Conservation (phyloP, 1,284 basidiomycete genomes). For the Sporisorium scitamineum region DNA sequence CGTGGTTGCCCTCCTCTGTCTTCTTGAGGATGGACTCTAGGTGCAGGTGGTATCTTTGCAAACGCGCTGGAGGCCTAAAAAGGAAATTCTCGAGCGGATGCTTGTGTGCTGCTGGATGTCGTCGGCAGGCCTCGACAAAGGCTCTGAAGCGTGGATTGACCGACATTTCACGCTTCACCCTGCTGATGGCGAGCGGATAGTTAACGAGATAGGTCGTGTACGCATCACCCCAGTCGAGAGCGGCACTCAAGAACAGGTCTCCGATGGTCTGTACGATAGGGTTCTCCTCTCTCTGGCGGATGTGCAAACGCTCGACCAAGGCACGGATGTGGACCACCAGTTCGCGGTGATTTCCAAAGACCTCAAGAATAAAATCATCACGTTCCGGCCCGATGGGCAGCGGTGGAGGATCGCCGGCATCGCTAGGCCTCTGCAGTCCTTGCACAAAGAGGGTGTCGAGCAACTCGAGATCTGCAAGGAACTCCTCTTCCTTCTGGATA, state of each 20-base stretch:
- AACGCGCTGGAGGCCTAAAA: constrained; percentile 84
- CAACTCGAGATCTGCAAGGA: constrained; percentile 86
- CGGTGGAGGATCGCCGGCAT: constrained; percentile 58
- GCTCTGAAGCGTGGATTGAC: constrained; percentile 83
- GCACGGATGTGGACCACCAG: constrained; percentile 83
- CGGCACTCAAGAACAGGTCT: constrained; percentile 88
- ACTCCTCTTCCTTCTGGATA: constrained; percentile 89
- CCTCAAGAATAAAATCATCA: constrained; percentile 84
- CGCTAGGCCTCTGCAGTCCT: constrained; percentile 53
- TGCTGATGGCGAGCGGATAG: constrained; percentile 85
- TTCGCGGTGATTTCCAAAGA: constrained; percentile 88
- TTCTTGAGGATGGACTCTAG: constrained; percentile 81
- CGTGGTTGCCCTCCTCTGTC: constrained; percentile 57
- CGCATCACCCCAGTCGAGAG: constrained; percentile 85
- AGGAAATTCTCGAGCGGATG: constrained; percentile 88
- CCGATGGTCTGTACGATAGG: constrained; percentile 87
- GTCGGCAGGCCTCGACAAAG: constrained; percentile 85
- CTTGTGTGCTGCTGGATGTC: constrained; percentile 79
- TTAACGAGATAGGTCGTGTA: constrained; percentile 89
- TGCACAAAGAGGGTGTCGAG: constrained; percentile 74
- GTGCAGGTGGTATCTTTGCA: constrained; percentile 88
- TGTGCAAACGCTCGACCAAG: constrained; percentile 84
- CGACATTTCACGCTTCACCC: constrained; percentile 85
- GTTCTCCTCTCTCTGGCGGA: constrained; percentile 86
- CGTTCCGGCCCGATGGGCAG: constrained; percentile 70